Conservation (phyloP, 768 basidiomycete species). For the Podaxis carcinomalis region DNA sequence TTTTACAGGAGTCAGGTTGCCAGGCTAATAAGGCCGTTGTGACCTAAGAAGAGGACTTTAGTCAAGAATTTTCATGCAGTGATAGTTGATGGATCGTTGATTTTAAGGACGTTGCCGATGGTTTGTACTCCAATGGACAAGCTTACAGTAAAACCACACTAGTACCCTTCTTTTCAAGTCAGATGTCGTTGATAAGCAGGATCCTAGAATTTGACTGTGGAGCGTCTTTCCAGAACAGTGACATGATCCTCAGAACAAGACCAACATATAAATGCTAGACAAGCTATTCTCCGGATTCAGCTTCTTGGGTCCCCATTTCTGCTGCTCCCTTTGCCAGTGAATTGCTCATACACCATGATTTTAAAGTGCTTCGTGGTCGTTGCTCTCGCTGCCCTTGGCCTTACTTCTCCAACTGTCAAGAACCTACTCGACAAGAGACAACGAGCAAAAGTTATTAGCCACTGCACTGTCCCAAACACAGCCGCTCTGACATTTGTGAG, state of each 20-base stretch:
- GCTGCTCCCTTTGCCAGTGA: too few species aligned
- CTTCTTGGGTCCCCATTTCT: background rate
- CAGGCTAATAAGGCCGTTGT: background rate
- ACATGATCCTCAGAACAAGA: background rate
- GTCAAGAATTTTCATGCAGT: background rate
- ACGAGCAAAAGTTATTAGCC: constrained; percentile 22
- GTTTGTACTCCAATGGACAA: background rate
- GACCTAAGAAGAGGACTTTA: background rate
- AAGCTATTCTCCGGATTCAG: background rate
- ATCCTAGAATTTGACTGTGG: background rate
- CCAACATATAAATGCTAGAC: background rate
- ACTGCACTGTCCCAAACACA: constrained; percentile 29
- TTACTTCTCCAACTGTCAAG: constrained; percentile 12
- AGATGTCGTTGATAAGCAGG: too few species aligned
- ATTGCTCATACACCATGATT: background rate
- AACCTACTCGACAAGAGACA: constrained; percentile 8
- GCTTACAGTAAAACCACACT: too few species aligned
- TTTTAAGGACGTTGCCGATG: background rate
- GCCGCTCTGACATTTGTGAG: constrained; percentile 31
- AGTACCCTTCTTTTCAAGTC: too few species aligned
- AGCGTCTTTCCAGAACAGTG: background rate
- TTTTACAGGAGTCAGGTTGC: background rate
- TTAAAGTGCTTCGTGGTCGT: constrained; percentile 4
- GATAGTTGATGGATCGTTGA: background rate
- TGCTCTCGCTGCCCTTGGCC: constrained; percentile 10